A percentile compares a stretch with the other conserved stretches of the same genome.
Evolutionary conservation across 805 yeast genomes (phyloP).

Genomic region (Kodamaea laetipori): DNA sequence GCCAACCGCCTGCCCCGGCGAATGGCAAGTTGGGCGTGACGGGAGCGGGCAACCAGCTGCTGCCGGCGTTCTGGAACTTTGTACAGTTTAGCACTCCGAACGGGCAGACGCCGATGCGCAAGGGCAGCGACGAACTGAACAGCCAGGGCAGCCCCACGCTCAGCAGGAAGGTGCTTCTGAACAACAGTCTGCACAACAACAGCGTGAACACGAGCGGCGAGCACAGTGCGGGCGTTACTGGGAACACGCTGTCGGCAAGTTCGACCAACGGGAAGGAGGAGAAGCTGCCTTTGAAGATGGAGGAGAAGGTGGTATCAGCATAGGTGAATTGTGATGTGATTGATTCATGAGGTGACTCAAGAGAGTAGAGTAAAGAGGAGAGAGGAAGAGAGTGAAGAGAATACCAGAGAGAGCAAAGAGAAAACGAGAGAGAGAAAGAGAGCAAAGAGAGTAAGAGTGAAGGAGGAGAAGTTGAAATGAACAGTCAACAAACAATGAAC

Average conservation of each 20-base stretch:
- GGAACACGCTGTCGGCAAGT: conserved; percentile 4
- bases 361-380: no score
- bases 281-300: conserved; percentile 20
- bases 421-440: no score
- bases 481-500: no score
- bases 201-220: conserved; percentile 7
- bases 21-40: conserved; percentile 14
- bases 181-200: conserved; percentile 1
- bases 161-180: conserved; percentile 26
- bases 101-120: conserved; percentile 45
- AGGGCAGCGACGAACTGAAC: conserved; percentile 40
- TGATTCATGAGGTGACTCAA: no score
- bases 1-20: conserved; percentile 11
- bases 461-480: no score
- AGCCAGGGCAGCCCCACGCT: conserved; percentile 45
- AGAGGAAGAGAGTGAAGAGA: no score
- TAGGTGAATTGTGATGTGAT: no score
- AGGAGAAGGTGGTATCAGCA: conserved; percentile 8
- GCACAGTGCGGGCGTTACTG: neutral
- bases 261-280: conserved; percentile 10
- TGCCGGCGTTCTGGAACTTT: conserved; percentile 94
- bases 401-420: no score
- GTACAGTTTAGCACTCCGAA: conserved; percentile 67
- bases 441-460: no score
- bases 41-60: conserved; percentile 49